Evolutionary conservation across 2,329 filamentous ascomycete genomes (phyloP), one percentile per base, ranked within the genome.

Genomic region (Emmonsia crescens): DNA sequence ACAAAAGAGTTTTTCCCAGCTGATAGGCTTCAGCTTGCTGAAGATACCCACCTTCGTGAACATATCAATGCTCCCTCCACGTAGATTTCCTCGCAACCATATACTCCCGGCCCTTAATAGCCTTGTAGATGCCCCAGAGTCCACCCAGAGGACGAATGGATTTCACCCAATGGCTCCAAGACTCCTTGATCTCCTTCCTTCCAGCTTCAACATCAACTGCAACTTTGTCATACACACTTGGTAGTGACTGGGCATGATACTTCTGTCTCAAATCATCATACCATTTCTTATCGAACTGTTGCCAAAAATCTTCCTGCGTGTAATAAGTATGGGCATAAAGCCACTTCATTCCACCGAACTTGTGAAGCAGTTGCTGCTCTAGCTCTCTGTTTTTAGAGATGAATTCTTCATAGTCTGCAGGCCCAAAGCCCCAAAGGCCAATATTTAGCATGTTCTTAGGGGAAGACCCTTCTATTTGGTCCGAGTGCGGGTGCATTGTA

Each of bases 301-400:
- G 60, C 76, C 76, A 79, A 65, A 79, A 78, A 61, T 78, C 76
- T 4, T 75, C 69, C 63, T 88, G 82, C n/a, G 82, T 81, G 73
- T 94, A 94, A 76, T 91, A 95, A 0, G 89, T 88, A 69, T 93
- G 88, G 2, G 90, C 89, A 73, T 96, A 95, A 14, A 95, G 78
- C 88, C 89, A 94, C 77, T 95, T 95, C 78, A 88, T 84, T 2
- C 90, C 91, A 55, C 86, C 0, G 94, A 81, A 65, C 84, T 80
- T 56, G 78, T 78, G 3, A 14, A 56, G 36, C 3, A 56, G 92
- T 82, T 70, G 87, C 24, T 78, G 75, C 76, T 95, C 91, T 24
- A 95, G 79, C 51, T 80, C 80, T 38, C 87, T 82, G 74, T 95
- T 95, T 67, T 84, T 83, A 46, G 75, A 71, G 1, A 92, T 79